Base-by-base conservation (phyloP, 257 asterid genomes). In the Rubia yunnanensis region DNA sequence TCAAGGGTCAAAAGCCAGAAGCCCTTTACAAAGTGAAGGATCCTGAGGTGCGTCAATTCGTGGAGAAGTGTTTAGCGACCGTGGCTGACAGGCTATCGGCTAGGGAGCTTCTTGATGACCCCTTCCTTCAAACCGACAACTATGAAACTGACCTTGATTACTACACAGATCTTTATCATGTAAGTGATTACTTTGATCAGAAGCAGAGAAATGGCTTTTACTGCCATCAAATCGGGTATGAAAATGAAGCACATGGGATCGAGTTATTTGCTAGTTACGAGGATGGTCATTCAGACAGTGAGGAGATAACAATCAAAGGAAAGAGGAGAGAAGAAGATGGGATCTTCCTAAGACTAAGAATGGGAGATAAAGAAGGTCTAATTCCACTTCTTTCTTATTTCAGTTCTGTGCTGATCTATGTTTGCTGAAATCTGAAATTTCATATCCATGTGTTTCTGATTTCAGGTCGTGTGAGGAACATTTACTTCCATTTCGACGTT, bases 1-100 rank as follows among this genome's bases (percentile, higher is more conserved):
- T 63, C n/a, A 89, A 96, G 98, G 98, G 30, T 86, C 86, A 36
- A 77, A 85, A 82, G 68, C 97, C 94, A 1, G 94, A 86, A 73
- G 86, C 98, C 10, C 84, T 86, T 28, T 85, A 82, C 79, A 85
- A 83, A 74, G 95, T 88, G 54, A 73, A 76, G 74, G 91, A 91
- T 79, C 90, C 89, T 0, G 95, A 86, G 80, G 82, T 88, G 53
- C 95, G 87, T 54, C 79, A 79, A 71, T 88, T 91, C 74, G 92
- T 91, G 14, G 95, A 91, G 85, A 91, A 88, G 76, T 91, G 98
- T 72, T 77, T 91, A 67, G 94, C 94, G 7, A 78, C 90, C 0
- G 98, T 83, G 8, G 60, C 92, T 3, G 77, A 83, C 57, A 81
- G 98, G 85, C 72, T 82, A 52, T 85, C 96, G 2, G 98, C 98